Base-by-base conservation (phyloP, 2,329 filamentous ascomycete species). In the Pseudohalonectria lignicola region DNA sequence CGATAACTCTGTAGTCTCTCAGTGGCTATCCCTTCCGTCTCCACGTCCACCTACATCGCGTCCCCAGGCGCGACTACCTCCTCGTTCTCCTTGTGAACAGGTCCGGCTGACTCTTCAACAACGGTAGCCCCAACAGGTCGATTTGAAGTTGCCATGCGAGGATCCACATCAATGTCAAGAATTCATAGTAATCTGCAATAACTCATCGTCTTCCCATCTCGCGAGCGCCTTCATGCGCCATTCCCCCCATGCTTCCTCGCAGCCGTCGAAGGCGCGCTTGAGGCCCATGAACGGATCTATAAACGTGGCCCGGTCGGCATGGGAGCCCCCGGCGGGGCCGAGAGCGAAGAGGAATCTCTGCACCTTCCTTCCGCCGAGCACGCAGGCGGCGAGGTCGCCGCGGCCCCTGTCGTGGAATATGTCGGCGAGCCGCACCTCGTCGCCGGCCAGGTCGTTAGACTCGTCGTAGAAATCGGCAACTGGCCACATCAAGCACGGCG, bases 401-500 rank as follows among this genome's bases (percentile, higher is more conserved):
- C 48, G 49, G 17, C 36, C 19, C n/a, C 36, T 26, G 10, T 25
- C n/a, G 10, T 31, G 25, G 29, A 50, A 49, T n/a, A 53, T 46
- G 5, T 5, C 15, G 11, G 50, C 51, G 4, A 55, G 36, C 15
- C 32, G 38, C 15, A 44, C 2, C 42, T 54, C 50, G 9, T 53
- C 50, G 4, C 42, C 34, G 4, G 46, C 35, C 3, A 55, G 41
- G 23, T 48, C 45, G 37, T 55, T 57, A 4, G 20, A 47, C 13
- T 54, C 49, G n/a, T 53, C 43, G 35, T 57, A 60, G 41, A 60
- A 61, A 18, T 44, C 35, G 0, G 36, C 47, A 1, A 60, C 49
- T 1, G 54, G 54, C 55, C 49, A 58, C 49, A 59, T 52, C 49
- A 59, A n/a, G n/a, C n/a, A n/a, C n/a, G n/a, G n/a, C n/a, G n/a